phyloP scores from a whole-genome alignment of 2,329 filamentous ascomycete genomes.

The Ceratocystis destructans region DNA sequence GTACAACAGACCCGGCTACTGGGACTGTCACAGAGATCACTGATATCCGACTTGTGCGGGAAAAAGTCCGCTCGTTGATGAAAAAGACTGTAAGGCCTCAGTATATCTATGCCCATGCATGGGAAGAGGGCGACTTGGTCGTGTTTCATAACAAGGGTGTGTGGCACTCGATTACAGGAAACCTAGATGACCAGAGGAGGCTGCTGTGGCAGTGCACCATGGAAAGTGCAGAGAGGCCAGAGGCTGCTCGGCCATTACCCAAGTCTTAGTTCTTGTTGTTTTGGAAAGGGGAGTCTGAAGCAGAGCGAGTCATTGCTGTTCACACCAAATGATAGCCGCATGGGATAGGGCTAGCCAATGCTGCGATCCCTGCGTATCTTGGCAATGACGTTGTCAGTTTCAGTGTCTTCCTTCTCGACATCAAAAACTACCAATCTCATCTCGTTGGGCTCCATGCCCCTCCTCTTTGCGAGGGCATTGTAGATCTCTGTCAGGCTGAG shows the following conservation, averaged over 20 bases:
- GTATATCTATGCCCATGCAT: constrained; percentile 26
- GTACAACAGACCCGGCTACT: constrained; percentile 14
- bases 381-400: background rate
- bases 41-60: constrained; percentile 13
- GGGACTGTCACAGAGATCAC: constrained; percentile 13
- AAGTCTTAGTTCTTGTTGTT: background rate
- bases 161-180: constrained; percentile 26
- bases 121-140: constrained; percentile 25
- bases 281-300: too few species aligned
- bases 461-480: background rate
- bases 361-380: background rate
- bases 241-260: constrained; percentile 6
- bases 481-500: background rate
- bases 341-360: background rate
- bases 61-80: constrained; percentile 16
- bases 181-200: constrained; percentile 21
- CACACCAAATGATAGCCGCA: background rate
- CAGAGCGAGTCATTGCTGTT: too few species aligned
- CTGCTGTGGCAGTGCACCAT: constrained; percentile 26
- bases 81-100: constrained; percentile 23
- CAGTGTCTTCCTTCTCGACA: background rate
- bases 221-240: constrained; percentile 19
- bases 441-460: background rate
- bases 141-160: constrained; percentile 27
- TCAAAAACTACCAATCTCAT: background rate